Percentiles rank a stretch among this genome's conserved stretches.
Evolutionary conservation across 1,284 basidiomycete species (phyloP).

Genomic region (Naganishia sp.): DNA sequence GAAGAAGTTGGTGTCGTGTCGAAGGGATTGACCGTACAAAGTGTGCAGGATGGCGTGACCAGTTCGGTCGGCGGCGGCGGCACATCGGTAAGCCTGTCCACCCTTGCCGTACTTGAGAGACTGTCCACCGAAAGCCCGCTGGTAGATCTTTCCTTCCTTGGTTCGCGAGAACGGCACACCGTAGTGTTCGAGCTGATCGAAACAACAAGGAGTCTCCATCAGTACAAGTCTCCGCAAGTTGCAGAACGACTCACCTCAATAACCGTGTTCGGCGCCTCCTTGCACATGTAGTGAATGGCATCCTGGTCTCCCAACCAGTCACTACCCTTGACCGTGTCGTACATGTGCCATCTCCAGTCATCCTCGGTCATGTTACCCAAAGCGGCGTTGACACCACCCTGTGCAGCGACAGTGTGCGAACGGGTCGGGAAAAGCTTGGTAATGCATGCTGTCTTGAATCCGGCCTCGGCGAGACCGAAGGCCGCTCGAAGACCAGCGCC

Average conservation of each 20-base stretch:
- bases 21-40: conserved; percentile 96
- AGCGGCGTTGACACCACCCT: conserved; percentile 99
- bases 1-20: conserved; percentile 99
- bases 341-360: conserved; percentile 99
- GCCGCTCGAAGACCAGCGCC: conserved; percentile 97
- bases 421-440: conserved; percentile 99
- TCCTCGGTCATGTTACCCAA: conserved; percentile 99
- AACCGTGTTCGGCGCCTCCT: conserved; percentile 90
- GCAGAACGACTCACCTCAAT: conserved; percentile 66
- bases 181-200: conserved; percentile 86
- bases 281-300: conserved; percentile 98
- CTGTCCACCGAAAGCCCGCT: conserved; percentile 98
- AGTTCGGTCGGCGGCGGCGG: conserved; percentile 97
- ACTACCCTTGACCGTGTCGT: conserved; percentile 97
- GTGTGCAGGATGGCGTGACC: conserved; percentile 97
- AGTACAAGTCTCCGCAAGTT: not conserved
- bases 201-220: not conserved
- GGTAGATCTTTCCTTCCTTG: conserved; percentile 99
- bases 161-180: conserved; percentile 99
- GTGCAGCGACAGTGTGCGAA: conserved; percentile 97
- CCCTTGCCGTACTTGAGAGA: conserved; percentile 97
- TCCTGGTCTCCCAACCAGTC: conserved; percentile 99
- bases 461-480: conserved; percentile 97
- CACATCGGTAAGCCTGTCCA: conserved; percentile 98
- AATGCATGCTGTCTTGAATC: conserved; percentile 97